A percentile compares a stretch with the other conserved stretches of the same genome.
These are phyloP conservation scores for Zalaria obscura DNA, from an alignment of 2,329 filamentous ascomycete genomes.

Conservation along the genomic window DNA sequence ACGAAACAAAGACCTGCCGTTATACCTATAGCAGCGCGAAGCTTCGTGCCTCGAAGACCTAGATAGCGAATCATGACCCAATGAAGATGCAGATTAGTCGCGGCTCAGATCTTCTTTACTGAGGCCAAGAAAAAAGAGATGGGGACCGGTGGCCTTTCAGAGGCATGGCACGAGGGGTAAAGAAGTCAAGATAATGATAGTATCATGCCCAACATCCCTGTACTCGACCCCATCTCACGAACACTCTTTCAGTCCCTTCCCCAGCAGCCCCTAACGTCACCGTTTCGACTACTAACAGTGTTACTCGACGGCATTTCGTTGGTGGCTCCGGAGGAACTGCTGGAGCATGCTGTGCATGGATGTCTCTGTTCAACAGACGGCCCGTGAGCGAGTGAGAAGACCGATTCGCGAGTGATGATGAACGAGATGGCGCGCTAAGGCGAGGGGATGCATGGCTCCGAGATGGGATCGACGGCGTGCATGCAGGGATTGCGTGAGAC, in stretches of 20 bases:
- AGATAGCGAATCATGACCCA: slow-evolving; percentile 8
- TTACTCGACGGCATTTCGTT: neutral
- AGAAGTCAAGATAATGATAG: neutral
- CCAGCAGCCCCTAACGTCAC: neutral
- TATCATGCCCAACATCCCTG: neutral
- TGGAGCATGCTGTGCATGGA: neutral
- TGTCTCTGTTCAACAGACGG: neutral
- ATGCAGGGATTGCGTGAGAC: too few relatives aligned
- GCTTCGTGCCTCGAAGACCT: slow-evolving; percentile 8
- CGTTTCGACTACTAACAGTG: neutral
- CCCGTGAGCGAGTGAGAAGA: neutral
- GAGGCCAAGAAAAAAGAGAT: neutral
- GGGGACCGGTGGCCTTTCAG: slow-evolving; percentile 1
- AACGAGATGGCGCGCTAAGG: neutral
- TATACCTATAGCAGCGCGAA: slow-evolving; percentile 10
- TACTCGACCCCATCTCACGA: too few relatives aligned
- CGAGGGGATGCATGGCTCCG: too few relatives aligned
- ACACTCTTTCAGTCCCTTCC: neutral
- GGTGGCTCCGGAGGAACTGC: neutral
- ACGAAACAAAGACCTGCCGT: slow-evolving; percentile 10
- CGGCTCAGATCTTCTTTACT: neutral
- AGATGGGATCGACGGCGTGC: too few relatives aligned
- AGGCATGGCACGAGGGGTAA: neutral
- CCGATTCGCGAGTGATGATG: neutral
- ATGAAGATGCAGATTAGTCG: neutral